Evolutionary conservation across 768 basidiomycete species (phyloP).

Genomic region (Megacollybia marginata): DNA sequence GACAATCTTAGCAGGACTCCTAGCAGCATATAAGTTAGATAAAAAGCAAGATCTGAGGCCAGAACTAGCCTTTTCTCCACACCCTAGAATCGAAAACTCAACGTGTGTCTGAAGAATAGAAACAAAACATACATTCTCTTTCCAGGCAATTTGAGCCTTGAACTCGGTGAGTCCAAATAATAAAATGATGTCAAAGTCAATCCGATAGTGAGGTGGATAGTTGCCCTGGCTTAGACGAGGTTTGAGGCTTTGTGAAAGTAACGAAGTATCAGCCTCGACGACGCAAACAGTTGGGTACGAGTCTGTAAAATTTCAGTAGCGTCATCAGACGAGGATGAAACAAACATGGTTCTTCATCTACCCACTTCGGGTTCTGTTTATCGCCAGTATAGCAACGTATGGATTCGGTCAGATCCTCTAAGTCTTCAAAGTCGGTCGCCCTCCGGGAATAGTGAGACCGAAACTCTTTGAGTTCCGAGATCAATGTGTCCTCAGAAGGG

Average conservation of each 20-base stretch:
- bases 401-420: too few relatives aligned
- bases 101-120: not conserved
- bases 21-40: too few relatives aligned
- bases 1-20: too few relatives aligned
- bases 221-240: not conserved
- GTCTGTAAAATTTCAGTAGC: conserved; percentile 7
- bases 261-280: conserved; percentile 18
- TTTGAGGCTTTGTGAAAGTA: not conserved
- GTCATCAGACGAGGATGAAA: too few relatives aligned
- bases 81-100: not conserved
- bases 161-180: conserved; percentile 48
- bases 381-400: too few relatives aligned
- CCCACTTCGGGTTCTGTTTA: too few relatives aligned
- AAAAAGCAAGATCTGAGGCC: too few relatives aligned
- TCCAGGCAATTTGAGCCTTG: conserved; percentile 44
- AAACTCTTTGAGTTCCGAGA: conserved; percentile 24
- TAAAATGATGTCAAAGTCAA: conserved; percentile 37
- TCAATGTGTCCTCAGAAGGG: conserved; percentile 22
- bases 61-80: too few relatives aligned
- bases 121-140: conserved; percentile 32
- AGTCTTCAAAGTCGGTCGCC: too few relatives aligned
- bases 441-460: conserved; percentile 18
- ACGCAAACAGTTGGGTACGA: conserved; percentile 19
- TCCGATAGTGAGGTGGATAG: conserved; percentile 16
- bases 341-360: not conserved